Base-by-base conservation (phyloP, 1,284 basidiomycete species). In the Volvariella volvacea region DNA sequence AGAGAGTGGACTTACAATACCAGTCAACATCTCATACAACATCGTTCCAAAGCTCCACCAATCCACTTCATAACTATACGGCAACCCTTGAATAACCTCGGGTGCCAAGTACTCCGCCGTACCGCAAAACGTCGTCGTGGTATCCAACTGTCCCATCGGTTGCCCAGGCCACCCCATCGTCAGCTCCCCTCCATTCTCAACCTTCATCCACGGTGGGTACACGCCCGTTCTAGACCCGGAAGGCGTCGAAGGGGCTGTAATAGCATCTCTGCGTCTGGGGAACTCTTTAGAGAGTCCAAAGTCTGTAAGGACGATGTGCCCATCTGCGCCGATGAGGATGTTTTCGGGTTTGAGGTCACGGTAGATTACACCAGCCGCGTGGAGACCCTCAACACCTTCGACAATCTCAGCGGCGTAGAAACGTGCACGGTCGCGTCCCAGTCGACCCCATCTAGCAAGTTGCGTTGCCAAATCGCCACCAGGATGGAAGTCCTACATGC, bases 21-120 rank as follows among this genome's bases (percentile, higher is more conserved):
- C 91, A 33, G 85, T 88, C 62, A 92, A 68, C 82, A 95, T 94
- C 69, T 98, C 95, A 62, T 89, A 93, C 46, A 97, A 69, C 86
- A 98, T 96, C 49, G 93, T 97, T 15, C 94, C 94, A 56, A 96
- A 88, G 52, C 88, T 89, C 93, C 94, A 98, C 90, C 92, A 95
- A 61, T 98, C 94, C 16, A 95, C 92, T 54, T 94, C 90, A 58
- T 94, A 97, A 50, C 87, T 87, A 63, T 98, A 97, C 15, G 88
- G 79, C 52, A 88, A 66, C 3, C 92, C 89, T 57, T 92, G 87
- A 55, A 98, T 91, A 42, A 98, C 92, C 62, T 95, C 92, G 0
- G 92, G 92, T 14, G 92, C 92, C 14, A 97, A 76, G 58, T 97
- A 97, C 62, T 96, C 93, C 2, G 92, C 88, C 6, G 92, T 96